A percentile compares a stretch with the other conserved stretches of the same genome.
Evolutionary conservation across 129 eudicot genomes (phyloP).

Genomic region (Flaveria trinervia): DNA sequence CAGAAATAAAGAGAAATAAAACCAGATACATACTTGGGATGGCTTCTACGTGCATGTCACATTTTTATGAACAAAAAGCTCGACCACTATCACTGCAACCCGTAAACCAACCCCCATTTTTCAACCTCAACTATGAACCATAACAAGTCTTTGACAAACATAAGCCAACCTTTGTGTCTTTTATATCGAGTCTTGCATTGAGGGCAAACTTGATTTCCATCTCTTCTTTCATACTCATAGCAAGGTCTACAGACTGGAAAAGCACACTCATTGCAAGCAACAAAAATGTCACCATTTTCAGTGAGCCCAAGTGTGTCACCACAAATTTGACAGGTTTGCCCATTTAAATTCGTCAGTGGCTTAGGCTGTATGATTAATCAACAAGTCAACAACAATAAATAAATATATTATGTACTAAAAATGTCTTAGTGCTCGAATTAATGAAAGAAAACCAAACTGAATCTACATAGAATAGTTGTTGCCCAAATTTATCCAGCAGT

Average conservation of each 20-base stretch:
- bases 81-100: no score
- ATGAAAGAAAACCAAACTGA: neutral
- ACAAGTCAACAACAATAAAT: neutral
- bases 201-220: slow-evolving; percentile 81
- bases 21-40: no score
- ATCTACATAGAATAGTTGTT: neutral
- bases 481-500: neutral
- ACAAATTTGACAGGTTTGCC: slow-evolving; percentile 78
- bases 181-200: slow-evolving; percentile 92
- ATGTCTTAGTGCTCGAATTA: neutral
- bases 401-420: neutral
- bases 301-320: slow-evolving; percentile 67
- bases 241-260: slow-evolving; percentile 89
- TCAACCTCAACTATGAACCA: neutral
- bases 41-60: no score
- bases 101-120: neutral
- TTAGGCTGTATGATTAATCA: slow-evolving; percentile 50
- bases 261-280: slow-evolving; percentile 96
- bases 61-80: no score
- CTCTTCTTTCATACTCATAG: slow-evolving; percentile 83
- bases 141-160: neutral
- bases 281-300: slow-evolving; percentile 60
- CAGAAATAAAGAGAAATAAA: no score
- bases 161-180: slow-evolving; percentile 64
- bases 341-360: slow-evolving; percentile 59